Conservation (phyloP, 495 filamentous ascomycete species). For the Melanomma pulvis-pyrius region DNA sequence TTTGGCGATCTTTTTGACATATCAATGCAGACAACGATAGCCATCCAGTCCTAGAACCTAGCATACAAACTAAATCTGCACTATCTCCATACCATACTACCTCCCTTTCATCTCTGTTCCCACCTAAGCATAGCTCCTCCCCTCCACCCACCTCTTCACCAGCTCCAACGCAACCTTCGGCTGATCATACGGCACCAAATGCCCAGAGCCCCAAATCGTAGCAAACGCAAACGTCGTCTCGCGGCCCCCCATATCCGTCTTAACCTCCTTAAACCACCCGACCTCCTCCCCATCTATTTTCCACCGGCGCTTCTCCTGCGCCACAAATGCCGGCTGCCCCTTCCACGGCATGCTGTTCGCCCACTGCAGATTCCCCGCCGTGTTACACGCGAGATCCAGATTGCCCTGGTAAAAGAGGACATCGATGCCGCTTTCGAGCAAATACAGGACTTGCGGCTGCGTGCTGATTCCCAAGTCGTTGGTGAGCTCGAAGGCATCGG, state of each 20-base stretch:
- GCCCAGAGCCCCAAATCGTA: conserved; percentile 24
- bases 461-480: conserved; percentile 39
- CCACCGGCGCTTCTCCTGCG: conserved; percentile 47
- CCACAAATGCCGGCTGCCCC: conserved; percentile 50
- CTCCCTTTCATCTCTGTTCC: too few relatives aligned
- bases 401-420: conserved; percentile 54
- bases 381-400: conserved; percentile 53
- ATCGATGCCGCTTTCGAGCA: conserved; percentile 47
- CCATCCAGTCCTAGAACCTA: too few relatives aligned
- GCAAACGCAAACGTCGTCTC: conserved; percentile 27
- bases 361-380: conserved; percentile 51
- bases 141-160: conserved; percentile 24
- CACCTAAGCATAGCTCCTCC: conserved; percentile 26
- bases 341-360: conserved; percentile 49
- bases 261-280: conserved; percentile 34
- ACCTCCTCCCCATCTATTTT: conserved; percentile 17
- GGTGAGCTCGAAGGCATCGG: conserved; percentile 40
- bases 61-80: too few relatives aligned
- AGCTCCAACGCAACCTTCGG: conserved; percentile 23
- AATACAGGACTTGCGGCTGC: conserved; percentile 41
- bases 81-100: too few relatives aligned
- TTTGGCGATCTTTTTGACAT: too few relatives aligned
- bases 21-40: too few relatives aligned
- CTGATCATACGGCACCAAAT: conserved; percentile 33
- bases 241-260: conserved; percentile 11